phyloP scores from a whole-genome alignment of 306 rosid species.

The Quercus rubra region DNA sequence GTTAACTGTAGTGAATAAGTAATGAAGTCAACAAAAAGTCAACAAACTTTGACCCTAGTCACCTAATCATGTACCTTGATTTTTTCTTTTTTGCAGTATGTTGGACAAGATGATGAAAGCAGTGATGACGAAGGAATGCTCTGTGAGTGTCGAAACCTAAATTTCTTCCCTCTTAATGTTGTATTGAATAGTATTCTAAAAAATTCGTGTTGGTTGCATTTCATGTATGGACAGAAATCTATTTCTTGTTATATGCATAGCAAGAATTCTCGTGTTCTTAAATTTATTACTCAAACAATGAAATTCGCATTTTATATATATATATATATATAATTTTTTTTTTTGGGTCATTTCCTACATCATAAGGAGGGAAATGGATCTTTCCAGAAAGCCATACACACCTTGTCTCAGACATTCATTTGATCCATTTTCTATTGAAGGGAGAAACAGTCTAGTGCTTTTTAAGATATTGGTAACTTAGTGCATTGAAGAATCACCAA shows the following conservation, averaged over 20 bases:
- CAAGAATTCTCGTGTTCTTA: neutral
- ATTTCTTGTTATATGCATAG: neutral
- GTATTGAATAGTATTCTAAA: constrained; percentile 16
- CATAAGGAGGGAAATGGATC: neutral
- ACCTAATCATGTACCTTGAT: constrained; percentile 17
- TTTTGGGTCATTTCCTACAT: neutral
- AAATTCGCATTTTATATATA: neutral
- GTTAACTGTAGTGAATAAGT: constrained; percentile 8
- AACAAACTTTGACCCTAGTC: constrained; percentile 3
- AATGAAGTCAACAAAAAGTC: no score
- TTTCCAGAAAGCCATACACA: neutral
- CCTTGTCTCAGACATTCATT: neutral
- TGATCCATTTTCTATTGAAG: neutral
- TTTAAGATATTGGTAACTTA: neutral
- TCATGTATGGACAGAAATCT: neutral
- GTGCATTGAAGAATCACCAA: neutral
- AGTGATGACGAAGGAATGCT: constrained; percentile 90
- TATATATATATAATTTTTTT: neutral
- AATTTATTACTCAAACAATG: neutral
- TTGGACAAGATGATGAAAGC: constrained; percentile 62
- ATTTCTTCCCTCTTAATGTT: neutral
- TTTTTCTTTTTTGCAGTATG: constrained; percentile 43
- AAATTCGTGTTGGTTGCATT: constrained; percentile 5
- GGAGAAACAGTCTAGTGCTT: neutral
- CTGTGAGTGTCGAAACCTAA: constrained; percentile 51